Percentiles rank a stretch among this genome's conserved stretches.
Evolutionary conservation across 2,329 filamentous ascomycete genomes (phyloP).

Genomic region (Emericellopsis cladophorae): DNA sequence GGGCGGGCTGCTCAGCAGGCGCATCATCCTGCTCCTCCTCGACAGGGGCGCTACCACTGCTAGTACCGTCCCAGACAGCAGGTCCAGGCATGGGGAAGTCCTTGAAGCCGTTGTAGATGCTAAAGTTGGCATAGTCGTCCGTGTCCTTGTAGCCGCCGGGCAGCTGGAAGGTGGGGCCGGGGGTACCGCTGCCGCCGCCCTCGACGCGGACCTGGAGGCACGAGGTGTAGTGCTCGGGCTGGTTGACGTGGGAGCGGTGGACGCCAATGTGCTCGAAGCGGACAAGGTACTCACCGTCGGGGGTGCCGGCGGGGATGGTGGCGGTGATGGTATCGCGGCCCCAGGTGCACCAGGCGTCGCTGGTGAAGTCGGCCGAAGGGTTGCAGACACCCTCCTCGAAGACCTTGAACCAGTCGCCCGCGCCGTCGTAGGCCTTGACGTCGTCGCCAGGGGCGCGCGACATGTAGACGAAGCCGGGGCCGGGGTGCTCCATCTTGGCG

Average conservation of each 20-base stretch:
- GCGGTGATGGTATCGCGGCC: slow-evolving; percentile 13
- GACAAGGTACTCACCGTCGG: slow-evolving; percentile 22
- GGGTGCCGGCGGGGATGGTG: slow-evolving; percentile 18
- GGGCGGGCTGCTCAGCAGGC: no score
- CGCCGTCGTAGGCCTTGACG: slow-evolving; percentile 13
- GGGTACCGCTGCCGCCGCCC: slow-evolving; percentile 7
- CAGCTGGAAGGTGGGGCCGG: slow-evolving; percentile 13
- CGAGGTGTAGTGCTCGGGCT: slow-evolving; percentile 10
- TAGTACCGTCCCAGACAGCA: slow-evolving; percentile 5
- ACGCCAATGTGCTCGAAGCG: slow-evolving; percentile 19
- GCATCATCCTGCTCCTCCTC: no score
- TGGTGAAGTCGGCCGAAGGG: slow-evolving; percentile 7
- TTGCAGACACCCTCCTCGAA: slow-evolving; percentile 9
- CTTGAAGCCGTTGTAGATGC: slow-evolving; percentile 9
- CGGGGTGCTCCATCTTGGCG: slow-evolving; percentile 9
- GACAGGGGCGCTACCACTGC: background rate
- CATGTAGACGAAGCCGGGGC: slow-evolving; percentile 12
- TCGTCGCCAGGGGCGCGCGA: slow-evolving; percentile 11
- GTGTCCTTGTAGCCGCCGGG: slow-evolving; percentile 15
- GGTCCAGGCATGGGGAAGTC: slow-evolving; percentile 8
- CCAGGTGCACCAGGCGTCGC: slow-evolving; percentile 10
- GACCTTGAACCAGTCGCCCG: slow-evolving; percentile 14
- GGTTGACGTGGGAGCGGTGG: slow-evolving; percentile 10
- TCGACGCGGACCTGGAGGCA: slow-evolving; percentile 10
- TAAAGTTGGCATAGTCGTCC: slow-evolving; percentile 11